These are phyloP conservation scores for Leccinum disarticulatum DNA, from an alignment of 768 basidiomycete species.

Conservation along the genomic window DNA sequence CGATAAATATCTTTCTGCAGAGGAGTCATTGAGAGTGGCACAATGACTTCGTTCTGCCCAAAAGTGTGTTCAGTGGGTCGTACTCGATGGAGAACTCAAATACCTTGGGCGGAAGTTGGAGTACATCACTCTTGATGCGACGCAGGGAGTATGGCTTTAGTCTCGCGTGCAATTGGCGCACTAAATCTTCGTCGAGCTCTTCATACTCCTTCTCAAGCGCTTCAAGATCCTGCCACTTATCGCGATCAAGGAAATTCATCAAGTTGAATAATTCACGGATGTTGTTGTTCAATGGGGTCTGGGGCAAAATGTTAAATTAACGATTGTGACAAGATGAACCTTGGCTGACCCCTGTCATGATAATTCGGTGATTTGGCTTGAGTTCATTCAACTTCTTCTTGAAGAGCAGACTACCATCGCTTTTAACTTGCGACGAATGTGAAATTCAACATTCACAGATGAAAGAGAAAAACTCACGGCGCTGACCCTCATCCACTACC, in stretches of 20 bases:
- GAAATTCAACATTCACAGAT: neutral
- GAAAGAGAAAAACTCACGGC: constrained; percentile 52
- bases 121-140: constrained; percentile 89
- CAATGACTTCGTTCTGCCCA: constrained; percentile 81
- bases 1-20: constrained; percentile 88
- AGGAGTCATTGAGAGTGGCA: constrained; percentile 85
- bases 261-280: constrained; percentile 95
- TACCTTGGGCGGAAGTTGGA: constrained; percentile 91
- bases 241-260: constrained; percentile 90
- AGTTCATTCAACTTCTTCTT: constrained; percentile 80
- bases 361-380: constrained; percentile 73
- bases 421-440: constrained; percentile 64
- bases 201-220: constrained; percentile 71
- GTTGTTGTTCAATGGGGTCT: constrained; percentile 97
- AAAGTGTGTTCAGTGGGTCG: constrained; percentile 4
- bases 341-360: constrained; percentile 78
- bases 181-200: constrained; percentile 74
- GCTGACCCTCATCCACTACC: constrained; percentile 91
- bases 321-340: neutral
- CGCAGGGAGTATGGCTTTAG: constrained; percentile 91
- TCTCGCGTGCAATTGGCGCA: constrained; percentile 75
- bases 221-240: constrained; percentile 74
- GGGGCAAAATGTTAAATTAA: neutral
- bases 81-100: neutral
- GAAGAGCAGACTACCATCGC: constrained; percentile 75